These are phyloP conservation scores for Podila epicladia DNA, from an alignment of 192 early-diverging fungal species.

Conservation along the genomic window DNA sequence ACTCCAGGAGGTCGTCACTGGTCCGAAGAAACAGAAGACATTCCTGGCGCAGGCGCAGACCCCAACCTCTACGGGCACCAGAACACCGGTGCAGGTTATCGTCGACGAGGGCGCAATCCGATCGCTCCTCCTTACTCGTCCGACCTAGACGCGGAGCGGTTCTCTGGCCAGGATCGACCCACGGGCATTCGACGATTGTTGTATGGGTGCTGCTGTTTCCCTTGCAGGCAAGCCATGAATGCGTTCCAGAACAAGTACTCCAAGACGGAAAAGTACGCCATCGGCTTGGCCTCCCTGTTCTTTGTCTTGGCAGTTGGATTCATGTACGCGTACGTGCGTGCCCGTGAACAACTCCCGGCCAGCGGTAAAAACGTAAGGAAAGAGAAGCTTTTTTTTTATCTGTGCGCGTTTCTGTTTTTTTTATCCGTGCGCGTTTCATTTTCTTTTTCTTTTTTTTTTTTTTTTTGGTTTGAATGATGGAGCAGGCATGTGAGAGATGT, in stretches of 20 bases:
- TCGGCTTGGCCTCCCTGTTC: constrained; percentile 7
- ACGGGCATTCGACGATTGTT: constrained; percentile 16
- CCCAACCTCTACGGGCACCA: constrained; percentile 40
- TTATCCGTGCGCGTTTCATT: not conserved
- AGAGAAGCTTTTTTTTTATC: not conserved
- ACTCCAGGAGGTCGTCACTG: constrained; percentile 21
- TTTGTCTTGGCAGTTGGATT: constrained; percentile 31
- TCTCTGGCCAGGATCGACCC: constrained; percentile 43
- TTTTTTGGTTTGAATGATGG: not conserved
- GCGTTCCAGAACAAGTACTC: constrained; percentile 24
- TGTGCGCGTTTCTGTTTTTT: not conserved
- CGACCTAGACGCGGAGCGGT: constrained; percentile 41
- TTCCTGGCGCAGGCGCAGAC: constrained; percentile 23
- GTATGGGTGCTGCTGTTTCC: constrained; percentile 37
- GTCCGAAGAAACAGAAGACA: constrained; percentile 49
- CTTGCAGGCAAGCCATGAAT: constrained; percentile 7
- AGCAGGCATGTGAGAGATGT: not conserved
- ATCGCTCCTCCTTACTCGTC: not conserved
- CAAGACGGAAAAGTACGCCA: constrained; percentile 25
- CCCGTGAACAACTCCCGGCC: constrained; percentile 26
- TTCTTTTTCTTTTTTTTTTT: not conserved
- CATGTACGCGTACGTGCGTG: constrained; percentile 36
- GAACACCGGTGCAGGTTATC: constrained; percentile 39
- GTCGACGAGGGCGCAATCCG: constrained; percentile 23
- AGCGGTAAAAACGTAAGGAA: constrained; percentile 35